These are phyloP conservation scores for Apiospora aurea DNA, from an alignment of 2,329 filamentous ascomycete genomes.

Conservation along the genomic window DNA sequence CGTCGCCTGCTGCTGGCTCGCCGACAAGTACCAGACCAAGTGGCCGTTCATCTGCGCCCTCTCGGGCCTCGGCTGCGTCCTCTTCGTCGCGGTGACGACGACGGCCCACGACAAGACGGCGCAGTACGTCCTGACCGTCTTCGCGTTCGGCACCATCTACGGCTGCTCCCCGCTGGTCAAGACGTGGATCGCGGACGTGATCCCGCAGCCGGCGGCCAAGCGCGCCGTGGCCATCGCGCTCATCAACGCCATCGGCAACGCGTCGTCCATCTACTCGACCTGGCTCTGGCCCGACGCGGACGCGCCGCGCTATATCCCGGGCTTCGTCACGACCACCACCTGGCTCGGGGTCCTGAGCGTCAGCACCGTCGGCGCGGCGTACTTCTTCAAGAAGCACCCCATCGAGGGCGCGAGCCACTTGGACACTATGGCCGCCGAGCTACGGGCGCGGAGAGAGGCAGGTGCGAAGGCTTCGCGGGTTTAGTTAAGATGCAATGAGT, in stretches of 20 bases:
- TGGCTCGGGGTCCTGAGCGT: slow-evolving; percentile 31
- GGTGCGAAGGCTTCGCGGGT: background rate
- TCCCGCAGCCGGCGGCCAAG: slow-evolving; percentile 33
- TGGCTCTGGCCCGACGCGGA: slow-evolving; percentile 28
- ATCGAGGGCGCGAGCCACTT: slow-evolving; percentile 14
- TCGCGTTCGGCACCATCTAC: slow-evolving; percentile 40
- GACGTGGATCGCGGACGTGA: slow-evolving; percentile 34
- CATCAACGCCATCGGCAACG: slow-evolving; percentile 30
- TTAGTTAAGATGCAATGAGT: background rate
- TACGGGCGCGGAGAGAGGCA: slow-evolving; percentile 23
- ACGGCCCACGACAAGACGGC: slow-evolving; percentile 28
- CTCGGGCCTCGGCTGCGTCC: slow-evolving; percentile 34
- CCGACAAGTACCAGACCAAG: slow-evolving; percentile 37
- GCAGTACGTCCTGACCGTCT: slow-evolving; percentile 37
- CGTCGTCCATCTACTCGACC: slow-evolving; percentile 28
- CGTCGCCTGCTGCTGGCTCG: slow-evolving; percentile 35
- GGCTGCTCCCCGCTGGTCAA: slow-evolving; percentile 37
- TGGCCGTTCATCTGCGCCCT: slow-evolving; percentile 39
- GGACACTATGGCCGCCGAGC: slow-evolving; percentile 24
- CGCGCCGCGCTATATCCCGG: slow-evolving; percentile 26
- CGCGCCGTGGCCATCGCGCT: slow-evolving; percentile 28
- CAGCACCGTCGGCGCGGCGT: slow-evolving; percentile 27
- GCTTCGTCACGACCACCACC: slow-evolving; percentile 30
- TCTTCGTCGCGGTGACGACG: slow-evolving; percentile 36
- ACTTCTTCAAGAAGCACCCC: slow-evolving; percentile 31